Evolutionary conservation across 2,329 filamentous ascomycete genomes (phyloP), one percentile per base, ranked within the genome.

Genomic region (Bipolaris gigantea): DNA sequence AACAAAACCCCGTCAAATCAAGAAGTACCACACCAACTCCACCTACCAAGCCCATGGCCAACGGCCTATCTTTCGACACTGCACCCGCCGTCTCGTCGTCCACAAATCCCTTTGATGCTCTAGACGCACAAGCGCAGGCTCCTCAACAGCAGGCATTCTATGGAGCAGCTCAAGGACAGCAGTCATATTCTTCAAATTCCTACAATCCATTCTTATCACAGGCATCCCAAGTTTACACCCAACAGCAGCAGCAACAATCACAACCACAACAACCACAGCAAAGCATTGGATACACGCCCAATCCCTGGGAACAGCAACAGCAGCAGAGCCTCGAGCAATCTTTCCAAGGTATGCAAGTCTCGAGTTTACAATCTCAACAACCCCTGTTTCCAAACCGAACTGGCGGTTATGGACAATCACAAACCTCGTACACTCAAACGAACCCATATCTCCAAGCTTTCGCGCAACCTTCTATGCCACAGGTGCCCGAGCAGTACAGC

Each of bases 361-460:
- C 70, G 27, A 69, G 67, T 23, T 57, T 59, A 34, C 66, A 66
- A 34, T 42, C 57, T 27, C 65, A 64, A 35, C 67, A 69, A 34
- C 63, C 84, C 34, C 78, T 92, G 27, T 92, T 92, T 70, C 88
- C 89, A 7, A 85, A 92, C 66, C 86, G 87, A 49, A 92, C 89
- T 1, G 89, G 89, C 49, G 89, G 85, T 19, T 81, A 61, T 55
- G 75, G 73, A 10, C 58, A 73, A 73, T 50, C 57, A 15, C 80
- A 78, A 18, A 69, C 70, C 8, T 71, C 70, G 30, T 73, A 69
- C 30, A 65, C 67, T 5, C 71, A 72, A 50, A 71, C 67, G 27
- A 77, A 77, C 54, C 75, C 75, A 3, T 77, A 75, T 55, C 67
- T 73, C 36, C 73, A 76, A 32, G 70, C 74, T 6, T 75, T 75